A percentile compares a stretch with the other conserved stretches of the same genome.
Evolutionary conservation across 805 yeast genomes (phyloP).

Genomic region (Ogataea nonfermentans): DNA sequence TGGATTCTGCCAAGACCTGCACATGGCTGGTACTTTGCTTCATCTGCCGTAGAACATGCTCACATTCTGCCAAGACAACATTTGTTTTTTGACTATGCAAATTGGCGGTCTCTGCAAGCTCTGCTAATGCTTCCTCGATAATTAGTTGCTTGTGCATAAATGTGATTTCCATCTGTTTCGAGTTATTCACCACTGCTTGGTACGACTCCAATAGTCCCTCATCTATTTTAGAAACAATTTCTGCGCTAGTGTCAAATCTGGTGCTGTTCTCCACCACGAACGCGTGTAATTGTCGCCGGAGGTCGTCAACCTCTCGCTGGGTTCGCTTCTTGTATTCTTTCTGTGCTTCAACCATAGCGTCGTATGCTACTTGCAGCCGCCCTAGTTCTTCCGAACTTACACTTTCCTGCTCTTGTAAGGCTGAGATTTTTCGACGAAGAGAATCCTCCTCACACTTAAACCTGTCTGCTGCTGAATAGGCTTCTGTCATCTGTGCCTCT

Average conservation of each 20-base stretch:
- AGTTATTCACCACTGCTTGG: constrained; percentile 46
- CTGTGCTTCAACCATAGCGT: constrained; percentile 51
- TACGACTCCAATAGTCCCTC: constrained; percentile 48
- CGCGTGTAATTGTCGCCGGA: constrained; percentile 38
- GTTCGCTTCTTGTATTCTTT: constrained; percentile 49
- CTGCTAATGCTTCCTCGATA: constrained; percentile 41
- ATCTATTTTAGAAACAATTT: constrained; percentile 42
- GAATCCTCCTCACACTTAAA: constrained; percentile 48
- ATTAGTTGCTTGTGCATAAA: constrained; percentile 47
- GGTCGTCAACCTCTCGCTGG: constrained; percentile 39
- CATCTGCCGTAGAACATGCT: constrained; percentile 40
- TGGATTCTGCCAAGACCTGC: background rate
- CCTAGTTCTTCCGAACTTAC: constrained; percentile 50
- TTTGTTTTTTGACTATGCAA: constrained; percentile 50
- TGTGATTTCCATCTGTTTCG: constrained; percentile 47
- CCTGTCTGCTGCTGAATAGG: constrained; percentile 47
- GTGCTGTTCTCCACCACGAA: constrained; percentile 38
- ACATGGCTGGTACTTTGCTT: constrained; percentile 6
- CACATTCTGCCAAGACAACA: constrained; percentile 44
- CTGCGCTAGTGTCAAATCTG: constrained; percentile 37
- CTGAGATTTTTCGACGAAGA: constrained; percentile 47
- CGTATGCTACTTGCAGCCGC: constrained; percentile 56
- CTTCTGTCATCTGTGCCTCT: constrained; percentile 54
- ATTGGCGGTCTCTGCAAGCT: constrained; percentile 44
- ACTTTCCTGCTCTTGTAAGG: constrained; percentile 45